A percentile compares a stretch with the other conserved stretches of the same genome.
Conservation (phyloP, 2,329 filamentous ascomycete species). For the Lasiodiplodia gonubiensis region DNA sequence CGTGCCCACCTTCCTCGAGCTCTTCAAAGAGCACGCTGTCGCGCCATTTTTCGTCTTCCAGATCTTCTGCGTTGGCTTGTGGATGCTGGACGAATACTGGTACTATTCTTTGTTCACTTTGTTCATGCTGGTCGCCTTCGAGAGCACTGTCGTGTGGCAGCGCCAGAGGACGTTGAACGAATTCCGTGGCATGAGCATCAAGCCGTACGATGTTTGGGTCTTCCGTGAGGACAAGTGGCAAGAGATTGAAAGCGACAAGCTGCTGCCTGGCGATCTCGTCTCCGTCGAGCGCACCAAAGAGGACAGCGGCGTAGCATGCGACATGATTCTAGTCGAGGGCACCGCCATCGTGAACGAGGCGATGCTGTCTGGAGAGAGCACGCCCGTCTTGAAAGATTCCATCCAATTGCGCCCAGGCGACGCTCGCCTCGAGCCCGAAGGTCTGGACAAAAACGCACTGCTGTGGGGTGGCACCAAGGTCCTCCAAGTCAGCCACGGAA, state of each 20-base stretch:
- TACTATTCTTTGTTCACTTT: slow-evolving; percentile 99
- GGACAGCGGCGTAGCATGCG: slow-evolving; percentile 94
- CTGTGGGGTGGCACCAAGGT: slow-evolving; percentile 98
- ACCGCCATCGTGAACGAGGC: slow-evolving; percentile 98
- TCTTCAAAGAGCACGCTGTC: slow-evolving; percentile 98
- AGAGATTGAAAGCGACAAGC: slow-evolving; percentile 86
- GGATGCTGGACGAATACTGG: slow-evolving; percentile 99
- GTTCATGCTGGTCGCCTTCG: slow-evolving; percentile 96
- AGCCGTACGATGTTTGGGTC: slow-evolving; percentile 94
- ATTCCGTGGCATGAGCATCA: slow-evolving; percentile 99
- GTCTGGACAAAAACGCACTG: slow-evolving; percentile 94
- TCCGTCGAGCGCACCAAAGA: slow-evolving; percentile 95
- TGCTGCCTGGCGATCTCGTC: slow-evolving; percentile 90
- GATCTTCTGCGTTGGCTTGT: slow-evolving; percentile 96
- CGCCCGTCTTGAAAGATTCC: slow-evolving; percentile 94
- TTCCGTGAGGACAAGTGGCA: slow-evolving; percentile 87
- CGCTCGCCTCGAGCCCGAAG: slow-evolving; percentile 81
- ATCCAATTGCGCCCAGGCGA: slow-evolving; percentile 86
- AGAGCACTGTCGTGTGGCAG: slow-evolving; percentile 99
- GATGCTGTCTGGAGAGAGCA: slow-evolving; percentile 98
- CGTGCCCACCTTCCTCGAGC: slow-evolving; percentile 90
- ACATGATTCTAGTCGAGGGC: slow-evolving; percentile 94
- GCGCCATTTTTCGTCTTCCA: slow-evolving; percentile 99
- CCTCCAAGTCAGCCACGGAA: slow-evolving; percentile 90
- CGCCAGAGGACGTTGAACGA: slow-evolving; percentile 93